Evolutionary conservation across 139 green algal species (phyloP), one percentile per base, ranked within the genome.

Genomic region (Chlamydomonas incerta): DNA sequence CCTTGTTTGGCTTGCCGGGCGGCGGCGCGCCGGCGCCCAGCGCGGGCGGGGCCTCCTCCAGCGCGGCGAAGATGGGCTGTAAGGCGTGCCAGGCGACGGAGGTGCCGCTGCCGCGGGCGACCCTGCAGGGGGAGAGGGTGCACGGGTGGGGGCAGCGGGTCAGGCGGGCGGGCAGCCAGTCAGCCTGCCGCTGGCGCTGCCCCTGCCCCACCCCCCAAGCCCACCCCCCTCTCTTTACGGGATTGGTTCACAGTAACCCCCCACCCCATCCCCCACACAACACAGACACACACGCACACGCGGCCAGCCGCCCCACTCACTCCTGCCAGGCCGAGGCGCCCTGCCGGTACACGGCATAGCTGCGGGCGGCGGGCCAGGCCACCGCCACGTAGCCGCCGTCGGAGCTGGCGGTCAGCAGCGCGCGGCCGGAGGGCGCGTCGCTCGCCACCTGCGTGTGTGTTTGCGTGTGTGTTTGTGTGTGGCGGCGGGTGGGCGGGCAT

Each of bases 261-360:
- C n/a, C n/a, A n/a, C n/a, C n/a, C n/a, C n/a, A n/a, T n/a, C n/a
- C n/a, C n/a, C n/a, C n/a, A n/a, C n/a, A n/a, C n/a, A n/a, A n/a
- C n/a, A n/a, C n/a, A n/a, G n/a, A n/a, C n/a, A n/a, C n/a, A n/a
- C n/a, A n/a, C n/a, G n/a, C n/a, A n/a, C n/a, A n/a, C n/a, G n/a
- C n/a, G n/a, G n/a, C n/a, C n/a, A n/a, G n/a, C n/a, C n/a, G 5
- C 21, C 8, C 35, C 28, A 72, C 88, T 90, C 75, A 92, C 88
- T 90, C 81, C 21, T 74, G 41, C 88, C 88, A 92, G 1, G 47
- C 28, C 28, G 73, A 55, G 55, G 80, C 75, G 34, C 72, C 67
- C 55, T 85, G 83, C 47, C 75, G 82, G 80, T 88, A 94, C 57
- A 94, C 69, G 33, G 79, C 74, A 76, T 93, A 94, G 29, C 75